phyloP scores from a whole-genome alignment of 2,329 filamentous ascomycete species.

The Fusarium heterosporum region DNA sequence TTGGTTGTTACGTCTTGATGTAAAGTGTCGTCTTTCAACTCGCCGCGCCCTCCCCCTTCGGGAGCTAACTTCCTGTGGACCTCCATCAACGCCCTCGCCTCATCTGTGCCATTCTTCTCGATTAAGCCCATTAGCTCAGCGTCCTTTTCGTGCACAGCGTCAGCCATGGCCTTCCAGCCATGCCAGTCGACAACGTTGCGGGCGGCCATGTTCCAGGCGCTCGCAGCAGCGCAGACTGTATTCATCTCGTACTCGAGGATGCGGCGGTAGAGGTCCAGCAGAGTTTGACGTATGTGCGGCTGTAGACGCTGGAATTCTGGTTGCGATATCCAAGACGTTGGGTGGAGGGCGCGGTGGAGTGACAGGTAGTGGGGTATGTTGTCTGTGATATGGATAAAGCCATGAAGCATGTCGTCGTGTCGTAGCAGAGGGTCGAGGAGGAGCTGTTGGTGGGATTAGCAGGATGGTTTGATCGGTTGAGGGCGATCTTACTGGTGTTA shows the following conservation, averaged over 20 bases:
- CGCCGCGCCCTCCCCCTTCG: constrained; percentile 27
- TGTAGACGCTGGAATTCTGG: constrained; percentile 41
- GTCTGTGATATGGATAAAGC: constrained; percentile 49
- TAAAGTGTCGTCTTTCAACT: neutral
- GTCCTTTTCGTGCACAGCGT: constrained; percentile 47
- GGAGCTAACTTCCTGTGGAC: constrained; percentile 26
- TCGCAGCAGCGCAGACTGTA: constrained; percentile 54
- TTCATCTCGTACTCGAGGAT: constrained; percentile 57
- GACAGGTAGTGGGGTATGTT: constrained; percentile 54
- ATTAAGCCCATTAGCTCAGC: constrained; percentile 42
- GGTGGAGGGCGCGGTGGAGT: constrained; percentile 45
- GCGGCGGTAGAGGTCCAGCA: constrained; percentile 48
- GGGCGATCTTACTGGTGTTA: constrained; percentile 51
- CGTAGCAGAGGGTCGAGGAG: constrained; percentile 53
- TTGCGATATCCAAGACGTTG: constrained; percentile 42
- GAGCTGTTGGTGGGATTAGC: constrained; percentile 42
- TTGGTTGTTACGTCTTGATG: neutral
- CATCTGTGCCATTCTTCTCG: constrained; percentile 33
- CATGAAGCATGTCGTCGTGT: constrained; percentile 47
- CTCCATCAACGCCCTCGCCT: constrained; percentile 32
- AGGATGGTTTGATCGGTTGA: neutral
- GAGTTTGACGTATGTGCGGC: constrained; percentile 36
- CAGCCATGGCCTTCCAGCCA: constrained; percentile 46
- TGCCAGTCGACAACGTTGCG: constrained; percentile 54
- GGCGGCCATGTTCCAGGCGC: constrained; percentile 53